These are phyloP conservation scores for Penicillium atrosanguineum DNA, from an alignment of 495 filamentous ascomycete genomes.

Conservation along the genomic window DNA sequence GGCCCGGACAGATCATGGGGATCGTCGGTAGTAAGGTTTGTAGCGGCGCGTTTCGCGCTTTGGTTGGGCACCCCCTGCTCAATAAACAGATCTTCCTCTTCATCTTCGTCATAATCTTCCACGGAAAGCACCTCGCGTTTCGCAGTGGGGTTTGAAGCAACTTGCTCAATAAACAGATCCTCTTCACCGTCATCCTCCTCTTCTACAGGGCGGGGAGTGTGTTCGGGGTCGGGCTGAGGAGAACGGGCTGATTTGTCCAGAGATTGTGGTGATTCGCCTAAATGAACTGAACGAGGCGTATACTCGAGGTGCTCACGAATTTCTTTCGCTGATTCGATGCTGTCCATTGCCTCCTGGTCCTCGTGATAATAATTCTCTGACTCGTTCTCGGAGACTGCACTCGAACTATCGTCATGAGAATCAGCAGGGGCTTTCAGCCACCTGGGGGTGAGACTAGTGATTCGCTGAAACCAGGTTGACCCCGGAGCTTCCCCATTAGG, in stretches of 20 bases:
- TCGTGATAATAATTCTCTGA: conserved; percentile 18
- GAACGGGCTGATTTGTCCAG: conserved; percentile 8
- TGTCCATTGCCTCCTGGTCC: conserved; percentile 16
- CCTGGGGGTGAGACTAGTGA: conserved; percentile 40
- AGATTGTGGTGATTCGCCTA: conserved; percentile 11
- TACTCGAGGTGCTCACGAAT: conserved; percentile 14
- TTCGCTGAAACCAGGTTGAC: conserved; percentile 40
- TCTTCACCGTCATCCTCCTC: conserved; percentile 5
- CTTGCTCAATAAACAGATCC: conserved; percentile 4
- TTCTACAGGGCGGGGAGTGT: neutral
- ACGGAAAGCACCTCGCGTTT: conserved; percentile 5
- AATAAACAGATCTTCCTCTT: neutral
- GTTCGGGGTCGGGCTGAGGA: neutral
- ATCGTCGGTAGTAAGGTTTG: conserved; percentile 7
- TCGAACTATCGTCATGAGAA: conserved; percentile 18
- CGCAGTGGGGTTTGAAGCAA: neutral
- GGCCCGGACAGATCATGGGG: conserved; percentile 14
- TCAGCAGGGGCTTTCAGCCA: conserved; percentile 38
- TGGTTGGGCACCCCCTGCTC: conserved; percentile 8
- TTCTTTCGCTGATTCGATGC: conserved; percentile 10
- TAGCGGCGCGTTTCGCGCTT: conserved; percentile 8
- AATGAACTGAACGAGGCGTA: conserved; percentile 8
- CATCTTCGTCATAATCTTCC: neutral
- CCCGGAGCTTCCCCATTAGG: conserved; percentile 18
- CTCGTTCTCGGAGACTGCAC: conserved; percentile 18